Conservation (phyloP, 1,284 basidiomycete genomes). For the Tremellales sp. region DNA sequence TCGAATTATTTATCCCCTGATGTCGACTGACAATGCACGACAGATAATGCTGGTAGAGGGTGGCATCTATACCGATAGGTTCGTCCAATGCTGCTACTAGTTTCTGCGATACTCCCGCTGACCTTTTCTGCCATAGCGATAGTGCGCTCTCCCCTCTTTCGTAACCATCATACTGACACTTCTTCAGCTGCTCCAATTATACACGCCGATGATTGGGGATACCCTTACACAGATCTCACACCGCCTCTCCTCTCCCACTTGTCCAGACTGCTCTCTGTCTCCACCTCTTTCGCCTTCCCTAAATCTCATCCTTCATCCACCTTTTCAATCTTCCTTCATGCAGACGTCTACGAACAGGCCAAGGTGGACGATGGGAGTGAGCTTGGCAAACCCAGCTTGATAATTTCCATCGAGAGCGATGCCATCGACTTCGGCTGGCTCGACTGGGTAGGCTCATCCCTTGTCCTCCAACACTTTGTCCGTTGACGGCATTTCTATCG, state of each 20-base stretch:
- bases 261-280: constrained; percentile 25
- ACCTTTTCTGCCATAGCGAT: constrained; percentile 9
- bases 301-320: constrained; percentile 15
- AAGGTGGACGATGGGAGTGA: constrained; percentile 31
- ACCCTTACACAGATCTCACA: constrained; percentile 28
- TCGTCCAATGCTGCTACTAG: neutral
- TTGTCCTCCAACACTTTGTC: too few species aligned
- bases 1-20: neutral
- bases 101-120: neutral
- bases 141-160: constrained; percentile 4
- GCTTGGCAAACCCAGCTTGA: constrained; percentile 26
- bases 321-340: constrained; percentile 6
- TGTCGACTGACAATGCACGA: neutral
- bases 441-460: constrained; percentile 23
- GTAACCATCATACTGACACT: neutral
- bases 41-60: constrained; percentile 34
- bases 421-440: constrained; percentile 37
- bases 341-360: constrained; percentile 20
- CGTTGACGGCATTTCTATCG: too few species aligned
- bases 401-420: constrained; percentile 36
- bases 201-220: constrained; percentile 34
- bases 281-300: constrained; percentile 21
- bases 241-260: constrained; percentile 28
- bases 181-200: constrained; percentile 29
- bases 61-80: constrained; percentile 38